Evolutionary conservation across 768 basidiomycete genomes (phyloP).

Genomic region (Suillus cothurnatus): DNA sequence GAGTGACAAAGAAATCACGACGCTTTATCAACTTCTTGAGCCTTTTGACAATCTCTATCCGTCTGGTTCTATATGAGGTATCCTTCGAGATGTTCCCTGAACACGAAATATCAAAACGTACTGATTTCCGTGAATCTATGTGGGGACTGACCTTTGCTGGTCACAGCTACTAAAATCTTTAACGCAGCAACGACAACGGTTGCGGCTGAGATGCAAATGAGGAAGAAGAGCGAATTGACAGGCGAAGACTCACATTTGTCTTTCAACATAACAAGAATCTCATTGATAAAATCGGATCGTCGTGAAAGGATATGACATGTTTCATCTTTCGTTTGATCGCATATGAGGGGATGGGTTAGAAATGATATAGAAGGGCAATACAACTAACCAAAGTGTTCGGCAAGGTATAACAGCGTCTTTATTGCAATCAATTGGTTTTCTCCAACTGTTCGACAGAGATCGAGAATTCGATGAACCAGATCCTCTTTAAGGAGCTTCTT

Average conservation of each 20-base stretch:
- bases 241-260: constrained; percentile 5
- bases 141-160: constrained; percentile 16
- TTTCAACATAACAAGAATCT: constrained; percentile 17
- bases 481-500: constrained; percentile 18
- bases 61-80: constrained; percentile 15
- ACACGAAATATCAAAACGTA: not conserved
- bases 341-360: constrained; percentile 29
- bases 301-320: not conserved
- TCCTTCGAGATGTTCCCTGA: not conserved
- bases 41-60: constrained; percentile 11
- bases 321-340: constrained; percentile 27
- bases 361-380: not conserved
- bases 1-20: constrained; percentile 34
- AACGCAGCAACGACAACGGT: constrained; percentile 26
- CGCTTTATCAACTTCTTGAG: constrained; percentile 23
- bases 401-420: not conserved
- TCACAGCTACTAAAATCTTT: constrained; percentile 21
- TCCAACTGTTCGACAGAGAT: constrained; percentile 16
- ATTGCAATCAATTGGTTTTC: constrained; percentile 23
- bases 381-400: not conserved
- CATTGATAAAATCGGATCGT: not conserved
- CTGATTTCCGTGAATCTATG: not conserved
- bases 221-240: not conserved
- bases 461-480: constrained; percentile 22
- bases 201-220: constrained; percentile 20